phyloP scores from a whole-genome alignment of 2,329 filamentous ascomycete genomes.

The Colletotrichum musae region DNA sequence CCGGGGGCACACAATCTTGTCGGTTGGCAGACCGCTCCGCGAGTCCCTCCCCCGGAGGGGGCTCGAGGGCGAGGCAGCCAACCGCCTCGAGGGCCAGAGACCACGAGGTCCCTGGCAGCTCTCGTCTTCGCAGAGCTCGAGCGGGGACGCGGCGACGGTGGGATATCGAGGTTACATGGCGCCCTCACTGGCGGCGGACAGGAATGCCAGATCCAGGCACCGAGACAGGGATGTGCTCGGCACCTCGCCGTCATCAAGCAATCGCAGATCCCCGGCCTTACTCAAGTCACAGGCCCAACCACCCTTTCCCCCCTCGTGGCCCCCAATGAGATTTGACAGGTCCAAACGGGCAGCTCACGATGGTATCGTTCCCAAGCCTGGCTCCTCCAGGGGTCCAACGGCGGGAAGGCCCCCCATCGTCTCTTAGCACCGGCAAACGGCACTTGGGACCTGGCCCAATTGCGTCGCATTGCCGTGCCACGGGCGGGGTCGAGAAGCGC shows the following conservation, averaged over 20 bases:
- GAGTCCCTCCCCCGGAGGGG: not conserved
- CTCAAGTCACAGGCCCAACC: constrained; percentile 13
- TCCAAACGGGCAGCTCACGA: constrained; percentile 19
- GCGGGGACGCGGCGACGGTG: constrained; percentile 22
- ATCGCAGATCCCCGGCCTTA: not conserved
- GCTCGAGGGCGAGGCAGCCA: not conserved
- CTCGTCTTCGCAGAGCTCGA: constrained; percentile 19
- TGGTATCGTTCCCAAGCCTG: not conserved
- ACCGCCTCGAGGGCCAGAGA: not conserved
- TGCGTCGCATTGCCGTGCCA: constrained; percentile 22
- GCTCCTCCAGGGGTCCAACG: not conserved
- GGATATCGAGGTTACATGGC: constrained; percentile 35
- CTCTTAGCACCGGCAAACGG: constrained; percentile 23
- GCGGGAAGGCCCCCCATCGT: not conserved
- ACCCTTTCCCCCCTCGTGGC: constrained; percentile 17
- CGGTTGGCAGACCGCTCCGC: constrained; percentile 7
- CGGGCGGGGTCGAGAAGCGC: constrained; percentile 21
- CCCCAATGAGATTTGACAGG: constrained; percentile 13
- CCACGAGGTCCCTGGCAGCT: constrained; percentile 9
- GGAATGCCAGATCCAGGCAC: constrained; percentile 36
- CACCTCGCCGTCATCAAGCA: constrained; percentile 18
- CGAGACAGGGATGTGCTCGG: constrained; percentile 30
- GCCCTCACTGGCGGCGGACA: constrained; percentile 34
- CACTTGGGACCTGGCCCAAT: constrained; percentile 29
- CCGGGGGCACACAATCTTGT: not conserved